These are phyloP conservation scores for Neopestalotiopsis clavispora DNA, from an alignment of 2,329 filamentous ascomycete genomes.

Conservation along the genomic window DNA sequence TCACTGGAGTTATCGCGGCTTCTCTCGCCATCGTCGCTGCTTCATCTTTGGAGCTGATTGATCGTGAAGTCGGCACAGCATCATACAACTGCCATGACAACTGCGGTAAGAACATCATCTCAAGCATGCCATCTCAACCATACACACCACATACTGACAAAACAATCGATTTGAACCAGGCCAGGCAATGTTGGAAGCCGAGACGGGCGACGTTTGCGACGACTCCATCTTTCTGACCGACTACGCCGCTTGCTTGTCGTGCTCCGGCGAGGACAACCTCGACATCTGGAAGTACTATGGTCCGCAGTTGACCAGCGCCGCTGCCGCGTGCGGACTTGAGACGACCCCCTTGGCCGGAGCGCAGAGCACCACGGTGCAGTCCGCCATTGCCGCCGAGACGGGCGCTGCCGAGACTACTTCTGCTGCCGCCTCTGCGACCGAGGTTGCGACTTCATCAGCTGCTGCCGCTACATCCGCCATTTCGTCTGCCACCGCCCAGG, in stretches of 20 bases:
- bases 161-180: constrained; percentile 21
- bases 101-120: constrained; percentile 45
- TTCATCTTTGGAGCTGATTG: neutral
- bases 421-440: neutral
- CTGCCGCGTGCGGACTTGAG: constrained; percentile 18
- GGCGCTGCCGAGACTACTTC: neutral
- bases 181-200: constrained; percentile 40
- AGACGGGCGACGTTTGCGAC: constrained; percentile 40
- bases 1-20: neutral
- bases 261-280: constrained; percentile 42
- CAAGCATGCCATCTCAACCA: too few species aligned
- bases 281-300: constrained; percentile 52
- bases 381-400: constrained; percentile 6
- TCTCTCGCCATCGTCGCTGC: neutral
- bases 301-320: constrained; percentile 37
- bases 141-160: neutral
- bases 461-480: neutral
- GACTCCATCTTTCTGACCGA: constrained; percentile 44
- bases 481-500: constrained; percentile 6
- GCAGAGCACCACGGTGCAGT: neutral
- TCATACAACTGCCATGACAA: constrained; percentile 54
- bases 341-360: constrained; percentile 1
- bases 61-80: constrained; percentile 44
- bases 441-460: neutral
- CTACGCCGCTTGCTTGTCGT: constrained; percentile 49